Percentiles rank a stretch among this genome's conserved stretches.
Conservation (phyloP, 257 asterid species). For the Solanum clarkiae region DNA sequence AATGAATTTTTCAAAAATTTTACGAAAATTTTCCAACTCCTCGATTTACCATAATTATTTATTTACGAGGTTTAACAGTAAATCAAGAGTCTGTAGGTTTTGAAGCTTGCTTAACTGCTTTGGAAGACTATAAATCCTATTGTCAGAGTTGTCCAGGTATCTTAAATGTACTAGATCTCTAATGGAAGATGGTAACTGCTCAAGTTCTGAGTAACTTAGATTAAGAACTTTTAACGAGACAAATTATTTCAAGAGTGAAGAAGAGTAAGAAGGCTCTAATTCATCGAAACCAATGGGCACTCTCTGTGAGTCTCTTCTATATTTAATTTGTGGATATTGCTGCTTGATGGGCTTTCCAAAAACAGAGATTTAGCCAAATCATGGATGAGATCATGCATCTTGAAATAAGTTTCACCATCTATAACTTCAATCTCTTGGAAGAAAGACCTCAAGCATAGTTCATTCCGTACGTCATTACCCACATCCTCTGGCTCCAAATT, state of each 20-base stretch:
- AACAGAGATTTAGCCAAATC: conserved; percentile 4
- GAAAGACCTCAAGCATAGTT: conserved; percentile 9
- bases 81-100: background rate
- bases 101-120: too few species aligned
- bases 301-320: background rate
- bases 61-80: too few species aligned
- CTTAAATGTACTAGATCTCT: background rate
- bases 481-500: background rate
- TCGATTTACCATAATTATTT: too few species aligned
- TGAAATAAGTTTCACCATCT: background rate
- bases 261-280: background rate
- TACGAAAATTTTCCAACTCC: too few species aligned
- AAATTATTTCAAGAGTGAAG: background rate
- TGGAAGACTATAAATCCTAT: too few species aligned
- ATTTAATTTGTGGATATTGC: background rate
- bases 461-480: background rate
- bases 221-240: background rate
- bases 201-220: background rate
- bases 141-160: background rate
- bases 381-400: conserved; percentile 17
- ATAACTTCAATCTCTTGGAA: background rate
- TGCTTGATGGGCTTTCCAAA: background rate
- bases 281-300: background rate
- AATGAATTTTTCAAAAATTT: too few species aligned
- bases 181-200: background rate